Percentiles rank a stretch among this genome's conserved stretches.
Conservation (phyloP, 106 monocot species). For the Ottelia alismoides region DNA sequence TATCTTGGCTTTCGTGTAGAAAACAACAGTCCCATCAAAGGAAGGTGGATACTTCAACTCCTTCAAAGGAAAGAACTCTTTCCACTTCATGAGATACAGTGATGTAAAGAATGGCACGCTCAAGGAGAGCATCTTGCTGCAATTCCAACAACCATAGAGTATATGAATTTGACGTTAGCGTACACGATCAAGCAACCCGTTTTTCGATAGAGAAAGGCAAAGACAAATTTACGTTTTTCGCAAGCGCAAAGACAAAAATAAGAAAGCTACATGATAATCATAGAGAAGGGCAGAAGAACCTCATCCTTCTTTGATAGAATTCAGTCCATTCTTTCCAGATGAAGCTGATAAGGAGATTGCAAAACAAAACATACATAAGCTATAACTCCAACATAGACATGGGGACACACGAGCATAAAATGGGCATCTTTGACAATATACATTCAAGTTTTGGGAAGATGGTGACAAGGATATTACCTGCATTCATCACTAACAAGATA, state of each 20-base stretch:
- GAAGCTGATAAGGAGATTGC: slow-evolving; percentile 10
- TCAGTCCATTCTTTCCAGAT: slow-evolving; percentile 5
- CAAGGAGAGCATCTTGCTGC: slow-evolving; percentile 69
- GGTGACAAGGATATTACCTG: too few relatives aligned
- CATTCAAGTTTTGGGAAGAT: too few relatives aligned
- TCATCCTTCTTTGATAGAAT: slow-evolving; percentile 8
- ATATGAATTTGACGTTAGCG: too few relatives aligned
- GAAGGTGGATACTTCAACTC: slow-evolving; percentile 47
- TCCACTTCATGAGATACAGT: slow-evolving; percentile 73
- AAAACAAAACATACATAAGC: too few relatives aligned
- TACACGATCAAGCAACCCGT: too few relatives aligned
- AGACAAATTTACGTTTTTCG: too few relatives aligned
- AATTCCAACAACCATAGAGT: neutral
- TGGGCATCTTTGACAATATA: too few relatives aligned
- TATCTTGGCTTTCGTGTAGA: slow-evolving; percentile 54
- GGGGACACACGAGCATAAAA: too few relatives aligned
- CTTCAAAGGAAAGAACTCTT: slow-evolving; percentile 60
- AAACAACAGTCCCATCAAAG: slow-evolving; percentile 69
- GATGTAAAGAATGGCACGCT: slow-evolving; percentile 77
- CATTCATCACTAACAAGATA: too few relatives aligned
- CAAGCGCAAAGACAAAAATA: neutral
- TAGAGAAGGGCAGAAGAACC: neutral
- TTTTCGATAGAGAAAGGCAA: too few relatives aligned
- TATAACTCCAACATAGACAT: too few relatives aligned
- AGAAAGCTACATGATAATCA: neutral